phyloP scores from a whole-genome alignment of 257 asterid species.

The Fraxinus anomala region DNA sequence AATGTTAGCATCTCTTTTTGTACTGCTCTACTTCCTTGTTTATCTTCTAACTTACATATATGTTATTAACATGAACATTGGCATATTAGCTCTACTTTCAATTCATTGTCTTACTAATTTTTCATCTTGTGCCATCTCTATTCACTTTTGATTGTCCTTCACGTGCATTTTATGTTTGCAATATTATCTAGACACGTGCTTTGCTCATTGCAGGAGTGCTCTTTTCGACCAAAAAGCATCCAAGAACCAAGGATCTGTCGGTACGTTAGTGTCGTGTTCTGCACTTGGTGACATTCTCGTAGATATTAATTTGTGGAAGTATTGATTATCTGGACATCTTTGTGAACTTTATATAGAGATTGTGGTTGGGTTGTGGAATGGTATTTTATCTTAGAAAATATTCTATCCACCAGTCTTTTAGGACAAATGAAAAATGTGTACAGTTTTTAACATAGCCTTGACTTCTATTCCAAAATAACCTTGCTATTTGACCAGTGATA shows the following conservation, averaged over 20 bases:
- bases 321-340: neutral
- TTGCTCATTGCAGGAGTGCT: constrained; percentile 69
- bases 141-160: constrained; percentile 2
- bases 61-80: neutral
- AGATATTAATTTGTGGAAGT: constrained; percentile 14
- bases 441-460: neutral
- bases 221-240: constrained; percentile 87
- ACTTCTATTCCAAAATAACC: neutral
- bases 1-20: neutral
- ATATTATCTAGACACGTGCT: constrained; percentile 22
- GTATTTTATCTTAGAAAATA: neutral
- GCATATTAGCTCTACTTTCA: neutral
- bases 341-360: neutral
- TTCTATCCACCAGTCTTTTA: neutral
- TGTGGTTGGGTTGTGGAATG: neutral
- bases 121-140: neutral
- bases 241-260: constrained; percentile 92
- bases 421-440: neutral
- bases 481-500: neutral
- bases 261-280: constrained; percentile 46
- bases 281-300: constrained; percentile 4
- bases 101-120: neutral
- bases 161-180: neutral
- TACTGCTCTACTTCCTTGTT: neutral
- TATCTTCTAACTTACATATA: neutral